phyloP scores from a whole-genome alignment of 805 yeast species.

The Candida takata region DNA sequence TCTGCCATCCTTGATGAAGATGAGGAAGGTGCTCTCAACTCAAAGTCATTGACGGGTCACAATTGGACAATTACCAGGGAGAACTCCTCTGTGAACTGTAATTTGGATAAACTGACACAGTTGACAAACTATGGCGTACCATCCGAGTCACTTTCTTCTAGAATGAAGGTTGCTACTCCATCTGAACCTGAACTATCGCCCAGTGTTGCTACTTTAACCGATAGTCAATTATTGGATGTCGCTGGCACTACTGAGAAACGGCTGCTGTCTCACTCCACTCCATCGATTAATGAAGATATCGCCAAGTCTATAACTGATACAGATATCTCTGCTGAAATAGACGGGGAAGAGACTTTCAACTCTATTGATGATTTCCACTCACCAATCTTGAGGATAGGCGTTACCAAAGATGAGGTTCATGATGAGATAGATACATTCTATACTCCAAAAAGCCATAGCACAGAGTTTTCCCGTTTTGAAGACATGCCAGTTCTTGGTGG shows the following conservation, averaged over 20 bases:
- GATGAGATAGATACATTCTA: constrained; percentile 17
- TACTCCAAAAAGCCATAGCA: constrained; percentile 19
- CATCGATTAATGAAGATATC: too few species aligned
- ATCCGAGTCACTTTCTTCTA: neutral
- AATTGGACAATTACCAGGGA: constrained; percentile 18
- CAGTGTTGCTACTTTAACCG: neutral
- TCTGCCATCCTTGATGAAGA: constrained; percentile 20
- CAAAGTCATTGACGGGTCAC: constrained; percentile 1
- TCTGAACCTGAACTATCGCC: neutral
- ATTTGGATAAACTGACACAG: constrained; percentile 8
- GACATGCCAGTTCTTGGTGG: neutral
- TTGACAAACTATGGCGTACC: neutral
- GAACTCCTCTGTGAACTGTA: constrained; percentile 16
- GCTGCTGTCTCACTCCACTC: too few species aligned
- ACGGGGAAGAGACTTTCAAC: constrained; percentile 4
- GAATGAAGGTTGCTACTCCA: neutral
- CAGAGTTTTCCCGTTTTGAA: constrained; percentile 1
- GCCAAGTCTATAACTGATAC: too few species aligned
- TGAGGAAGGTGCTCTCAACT: neutral
- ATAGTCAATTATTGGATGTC: too few species aligned
- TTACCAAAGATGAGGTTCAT: constrained; percentile 11
- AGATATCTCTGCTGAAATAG: neutral
- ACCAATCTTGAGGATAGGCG: constrained; percentile 17
- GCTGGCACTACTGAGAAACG: too few species aligned
- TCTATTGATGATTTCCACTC: constrained; percentile 19